Evolutionary conservation across 169 alveolate species (phyloP), one percentile per base, ranked within the genome.

Genomic region (Cryptosporidium xiaoi): DNA sequence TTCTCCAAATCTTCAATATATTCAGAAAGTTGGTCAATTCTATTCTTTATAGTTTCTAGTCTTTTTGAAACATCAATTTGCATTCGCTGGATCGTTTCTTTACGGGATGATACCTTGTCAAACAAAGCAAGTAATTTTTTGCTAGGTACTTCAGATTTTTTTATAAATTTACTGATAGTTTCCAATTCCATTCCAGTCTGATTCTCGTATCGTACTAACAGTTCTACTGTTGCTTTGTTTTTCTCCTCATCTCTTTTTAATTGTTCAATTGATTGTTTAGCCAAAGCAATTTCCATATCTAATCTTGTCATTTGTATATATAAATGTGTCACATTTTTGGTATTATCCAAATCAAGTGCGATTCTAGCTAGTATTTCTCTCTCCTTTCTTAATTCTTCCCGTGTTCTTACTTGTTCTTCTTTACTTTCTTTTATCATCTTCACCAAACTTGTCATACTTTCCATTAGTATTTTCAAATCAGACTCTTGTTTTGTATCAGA

Each of bases 271-370:
- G 20, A 27, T 44, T 77, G 85, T 16, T 24, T 77, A 5, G 44
- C 34, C 33, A 77, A 29, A 31, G n/a, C 62, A 29, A 58, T 36
- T n/a, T 77, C 85, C 85, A 77, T 77, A 33, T 77, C 85, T 5
- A 77, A 2, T 20, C 40, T 56, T 10, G 85, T 27, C 13, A 77
- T 36, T 34, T 77, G 69, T 46, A 77, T 77, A 77, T 77, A 77
- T 56, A 77, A 56, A 36, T 77, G 77, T 16, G 85, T 77, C n/a
- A 77, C 16, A 18, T 55, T 36, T n/a, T 60, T 77, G 27, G 77
- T 53, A 24, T 77, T 64, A 10, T 34, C 46, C 0, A 77, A 53
- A 34, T 77, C 85, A 8, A 40, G 50, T 36, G 51, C 62, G 13
- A 77, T 55, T 33, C 33, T 55, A 0, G 71, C 29, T 34, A 77